Evolutionary conservation across 371 early-diverging fungal genomes (phyloP), one percentile per base, ranked within the genome.

Genomic region (Nematocida parisii): DNA sequence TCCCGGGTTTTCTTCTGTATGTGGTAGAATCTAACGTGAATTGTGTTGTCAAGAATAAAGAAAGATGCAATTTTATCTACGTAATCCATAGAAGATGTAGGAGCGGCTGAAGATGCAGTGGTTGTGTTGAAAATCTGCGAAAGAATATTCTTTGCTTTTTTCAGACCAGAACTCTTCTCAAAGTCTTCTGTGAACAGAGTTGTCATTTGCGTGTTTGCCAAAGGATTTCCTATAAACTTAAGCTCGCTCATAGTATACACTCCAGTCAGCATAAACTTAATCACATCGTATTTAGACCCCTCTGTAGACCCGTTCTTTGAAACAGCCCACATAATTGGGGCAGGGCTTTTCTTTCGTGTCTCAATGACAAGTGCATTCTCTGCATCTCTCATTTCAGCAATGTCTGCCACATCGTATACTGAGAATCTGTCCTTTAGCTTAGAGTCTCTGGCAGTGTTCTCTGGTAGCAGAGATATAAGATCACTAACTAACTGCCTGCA

Each of bases 251-350:
- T 77, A 11, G 71, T 67, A 40, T 77, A 77, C 1, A 77, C 67
- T 11, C 80, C 80, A 7, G 80, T 77, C 3, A 77, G 45, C 33
- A 77, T 70, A 40, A 77, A 77, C 80, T 77, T 77, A 11, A 77
- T 70, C 9, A 71, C 67, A 24, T 77, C 80, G 44, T 22, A 60
- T 22, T 6, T 13, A 9, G 24, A 22, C 47, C 71, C 39, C 0
- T 62, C 62, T 61, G 46, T 33, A 15, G 9, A 0, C 50, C n/a
- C 52, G 40, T 13, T 55, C 39, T 46, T 54, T 13, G 80, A 22
- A 20, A 77, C 80, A 33, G 61, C 46, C 80, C 80, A 77, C 33
- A 77, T 55, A 60, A 77, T 67, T 11, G 80, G 80, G 5, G 80
- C 80, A 54, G 80, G 80, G 5, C 55, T 68, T 24, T 70, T 77